These are phyloP conservation scores for Ustilago tritici DNA, from an alignment of 1,284 basidiomycete genomes.

Conservation along the genomic window DNA sequence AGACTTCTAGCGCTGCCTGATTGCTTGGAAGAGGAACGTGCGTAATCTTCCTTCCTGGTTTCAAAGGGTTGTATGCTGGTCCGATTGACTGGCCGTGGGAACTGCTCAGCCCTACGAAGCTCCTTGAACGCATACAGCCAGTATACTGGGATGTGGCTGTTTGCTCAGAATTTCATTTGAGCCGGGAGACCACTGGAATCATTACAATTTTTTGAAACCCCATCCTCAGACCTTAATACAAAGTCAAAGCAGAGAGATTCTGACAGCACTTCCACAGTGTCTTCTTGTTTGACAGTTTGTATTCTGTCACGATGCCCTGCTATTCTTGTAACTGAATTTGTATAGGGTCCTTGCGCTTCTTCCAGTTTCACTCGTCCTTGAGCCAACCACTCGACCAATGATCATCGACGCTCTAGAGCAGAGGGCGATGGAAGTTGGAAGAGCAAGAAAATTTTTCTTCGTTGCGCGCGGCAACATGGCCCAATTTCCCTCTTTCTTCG, in stretches of 20 bases:
- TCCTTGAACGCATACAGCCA: neutral
- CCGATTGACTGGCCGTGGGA: neutral
- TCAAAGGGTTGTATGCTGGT: neutral
- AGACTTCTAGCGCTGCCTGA: neutral
- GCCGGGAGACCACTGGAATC: neutral
- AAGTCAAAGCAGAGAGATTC: neutral
- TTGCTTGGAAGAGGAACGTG: constrained; percentile 16
- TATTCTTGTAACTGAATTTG: neutral
- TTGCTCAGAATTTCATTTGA: constrained; percentile 1
- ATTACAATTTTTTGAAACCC: neutral
- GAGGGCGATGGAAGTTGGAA: constrained; percentile 37
- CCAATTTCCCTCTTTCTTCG: constrained; percentile 15
- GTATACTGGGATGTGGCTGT: neutral
- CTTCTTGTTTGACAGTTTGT: neutral
- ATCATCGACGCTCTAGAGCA: constrained; percentile 32
- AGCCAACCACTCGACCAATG: constrained; percentile 3
- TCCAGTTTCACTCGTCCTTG: constrained; percentile 17
- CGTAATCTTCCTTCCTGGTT: neutral
- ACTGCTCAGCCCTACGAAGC: neutral
- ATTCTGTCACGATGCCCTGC: neutral
- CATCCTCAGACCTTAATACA: neutral
- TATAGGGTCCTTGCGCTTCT: constrained; percentile 25
- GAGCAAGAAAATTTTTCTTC: constrained; percentile 50
- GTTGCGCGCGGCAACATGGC: constrained; percentile 23
- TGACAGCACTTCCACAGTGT: neutral